phyloP scores from a whole-genome alignment of 2,329 filamentous ascomycete genomes.

The Fusarium sp. region DNA sequence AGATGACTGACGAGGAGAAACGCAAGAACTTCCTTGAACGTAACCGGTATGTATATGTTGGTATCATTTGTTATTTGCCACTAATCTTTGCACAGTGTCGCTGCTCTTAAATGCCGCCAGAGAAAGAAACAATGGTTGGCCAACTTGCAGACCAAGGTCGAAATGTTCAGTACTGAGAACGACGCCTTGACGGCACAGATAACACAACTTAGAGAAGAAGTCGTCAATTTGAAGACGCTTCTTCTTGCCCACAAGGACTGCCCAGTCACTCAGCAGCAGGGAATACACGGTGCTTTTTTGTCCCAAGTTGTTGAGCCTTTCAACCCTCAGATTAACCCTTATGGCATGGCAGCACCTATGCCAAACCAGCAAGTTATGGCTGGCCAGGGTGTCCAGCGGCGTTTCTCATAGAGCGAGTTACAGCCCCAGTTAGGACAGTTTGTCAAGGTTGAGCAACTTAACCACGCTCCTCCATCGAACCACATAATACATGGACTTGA shows the following conservation, averaged over 20 bases:
- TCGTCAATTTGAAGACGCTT: slow-evolving; percentile 93
- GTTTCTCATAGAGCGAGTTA: slow-evolving; percentile 61
- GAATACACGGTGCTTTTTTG: slow-evolving; percentile 66
- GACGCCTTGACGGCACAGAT: slow-evolving; percentile 87
- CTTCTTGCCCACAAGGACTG: slow-evolving; percentile 96
- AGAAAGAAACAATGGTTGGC: slow-evolving; percentile 99
- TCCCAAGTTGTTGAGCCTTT: slow-evolving; percentile 65
- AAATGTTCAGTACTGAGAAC: slow-evolving; percentile 91
- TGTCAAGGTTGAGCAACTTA: slow-evolving; percentile 8
- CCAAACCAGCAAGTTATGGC: slow-evolving; percentile 64
- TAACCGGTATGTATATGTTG: slow-evolving; percentile 75
- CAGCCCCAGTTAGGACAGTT: slow-evolving; percentile 6
- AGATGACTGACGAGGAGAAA: slow-evolving; percentile 83
- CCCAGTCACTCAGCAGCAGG: slow-evolving; percentile 86
- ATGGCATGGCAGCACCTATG: slow-evolving; percentile 65
- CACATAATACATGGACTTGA: slow-evolving; percentile 19
- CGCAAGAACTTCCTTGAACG: slow-evolving; percentile 96
- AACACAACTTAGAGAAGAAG: slow-evolving; percentile 85
- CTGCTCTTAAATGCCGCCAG: slow-evolving; percentile 95
- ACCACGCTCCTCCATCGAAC: slow-evolving; percentile 6
- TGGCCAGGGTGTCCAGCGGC: slow-evolving; percentile 63
- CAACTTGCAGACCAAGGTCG: slow-evolving; percentile 93
- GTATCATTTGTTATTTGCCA: background rate
- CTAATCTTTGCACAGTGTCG: slow-evolving; percentile 70
- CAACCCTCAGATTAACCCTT: slow-evolving; percentile 66